Conservation (phyloP, 768 basidiomycete species). For the Russula earlei region DNA sequence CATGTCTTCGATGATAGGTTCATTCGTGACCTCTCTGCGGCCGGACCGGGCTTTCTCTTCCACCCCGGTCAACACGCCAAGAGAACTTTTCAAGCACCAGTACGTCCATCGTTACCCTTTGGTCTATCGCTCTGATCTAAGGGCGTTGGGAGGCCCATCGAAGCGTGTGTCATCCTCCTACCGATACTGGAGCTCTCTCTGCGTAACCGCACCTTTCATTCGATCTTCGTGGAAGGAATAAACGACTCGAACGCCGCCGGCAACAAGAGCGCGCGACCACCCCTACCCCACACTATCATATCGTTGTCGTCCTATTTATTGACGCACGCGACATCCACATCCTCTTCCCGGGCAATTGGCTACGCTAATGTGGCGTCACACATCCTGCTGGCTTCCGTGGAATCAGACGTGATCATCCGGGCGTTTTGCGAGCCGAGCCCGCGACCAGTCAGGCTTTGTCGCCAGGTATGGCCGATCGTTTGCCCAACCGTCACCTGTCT, state of each 20-base stretch:
- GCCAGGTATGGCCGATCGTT: constrained; percentile 38
- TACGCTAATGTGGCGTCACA: constrained; percentile 54
- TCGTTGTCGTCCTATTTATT: constrained; percentile 57
- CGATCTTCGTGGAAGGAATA: constrained; percentile 36
- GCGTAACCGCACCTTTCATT: constrained; percentile 39
- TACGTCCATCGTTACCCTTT: constrained; percentile 21
- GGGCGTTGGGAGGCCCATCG: constrained; percentile 41
- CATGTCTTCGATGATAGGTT: constrained; percentile 41
- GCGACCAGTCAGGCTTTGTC: constrained; percentile 46
- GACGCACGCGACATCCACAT: constrained; percentile 55
- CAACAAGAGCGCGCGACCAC: constrained; percentile 25
- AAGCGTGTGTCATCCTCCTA: constrained; percentile 48
- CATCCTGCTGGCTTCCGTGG: constrained; percentile 41
- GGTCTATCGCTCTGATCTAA: neutral
- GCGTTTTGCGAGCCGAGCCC: constrained; percentile 35
- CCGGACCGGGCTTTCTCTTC: constrained; percentile 45
- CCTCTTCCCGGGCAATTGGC: constrained; percentile 46
- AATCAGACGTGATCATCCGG: constrained; percentile 40
- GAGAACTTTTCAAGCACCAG: constrained; percentile 51
- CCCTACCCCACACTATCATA: constrained; percentile 40
- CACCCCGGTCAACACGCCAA: constrained; percentile 37
- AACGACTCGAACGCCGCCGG: constrained; percentile 22
- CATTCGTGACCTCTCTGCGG: constrained; percentile 42
- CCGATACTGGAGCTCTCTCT: constrained; percentile 53
- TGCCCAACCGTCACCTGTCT: neutral